phyloP scores from a whole-genome alignment of 805 yeast species.

The Candida insectalens region DNA sequence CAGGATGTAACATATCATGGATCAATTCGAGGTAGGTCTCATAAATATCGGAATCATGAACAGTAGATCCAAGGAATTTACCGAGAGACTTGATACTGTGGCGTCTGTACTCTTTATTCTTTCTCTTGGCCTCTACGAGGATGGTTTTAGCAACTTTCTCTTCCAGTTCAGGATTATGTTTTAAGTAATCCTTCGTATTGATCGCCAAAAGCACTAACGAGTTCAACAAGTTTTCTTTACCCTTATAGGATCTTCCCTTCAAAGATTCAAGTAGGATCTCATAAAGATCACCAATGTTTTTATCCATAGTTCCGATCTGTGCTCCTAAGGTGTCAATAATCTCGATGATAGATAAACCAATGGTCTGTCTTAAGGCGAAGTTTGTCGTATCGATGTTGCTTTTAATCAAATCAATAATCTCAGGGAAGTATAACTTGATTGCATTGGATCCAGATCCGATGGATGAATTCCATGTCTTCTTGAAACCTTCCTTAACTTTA shows the following conservation, averaged over 20 bases:
- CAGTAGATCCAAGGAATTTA: slow-evolving; percentile 26
- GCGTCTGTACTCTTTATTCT: slow-evolving; percentile 54
- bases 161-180: slow-evolving; percentile 21
- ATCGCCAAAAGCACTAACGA: slow-evolving; percentile 54
- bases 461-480: slow-evolving; percentile 66
- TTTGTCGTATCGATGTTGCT: slow-evolving; percentile 44
- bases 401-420: slow-evolving; percentile 48
- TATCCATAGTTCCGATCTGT: slow-evolving; percentile 10
- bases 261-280: slow-evolving; percentile 47
- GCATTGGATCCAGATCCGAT: slow-evolving; percentile 69
- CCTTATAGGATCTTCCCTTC: slow-evolving; percentile 78
- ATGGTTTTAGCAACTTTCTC: slow-evolving; percentile 35
- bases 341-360: slow-evolving; percentile 58
- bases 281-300: slow-evolving; percentile 30
- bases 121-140: slow-evolving; percentile 52
- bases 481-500: slow-evolving; percentile 39
- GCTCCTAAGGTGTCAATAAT: slow-evolving; percentile 39
- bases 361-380: slow-evolving; percentile 56
- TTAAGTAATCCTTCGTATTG: slow-evolving; percentile 32
- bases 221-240: slow-evolving; percentile 68
- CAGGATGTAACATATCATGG: slow-evolving; percentile 7
- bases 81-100: slow-evolving; percentile 47
- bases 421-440: slow-evolving; percentile 56
- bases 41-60: slow-evolving; percentile 22
- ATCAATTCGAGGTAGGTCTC: slow-evolving; percentile 28